These are phyloP conservation scores for Moricandia moricandioides DNA, from an alignment of 345 rosid genomes.

Conservation along the genomic window DNA sequence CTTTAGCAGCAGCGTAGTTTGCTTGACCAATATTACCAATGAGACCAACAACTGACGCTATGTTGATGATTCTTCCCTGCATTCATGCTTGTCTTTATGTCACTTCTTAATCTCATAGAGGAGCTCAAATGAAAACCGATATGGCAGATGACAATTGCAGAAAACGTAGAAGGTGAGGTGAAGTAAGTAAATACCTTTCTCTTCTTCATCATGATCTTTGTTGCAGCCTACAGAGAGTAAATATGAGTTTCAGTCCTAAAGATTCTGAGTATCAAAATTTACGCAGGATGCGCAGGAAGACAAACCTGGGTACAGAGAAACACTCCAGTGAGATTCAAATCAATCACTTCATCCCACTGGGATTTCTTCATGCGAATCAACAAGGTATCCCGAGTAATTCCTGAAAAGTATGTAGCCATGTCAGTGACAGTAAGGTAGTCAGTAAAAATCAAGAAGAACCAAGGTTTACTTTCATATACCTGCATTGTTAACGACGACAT, in stretches of 20 bases:
- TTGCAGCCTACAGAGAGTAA: constrained; percentile 73
- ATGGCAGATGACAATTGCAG: background rate
- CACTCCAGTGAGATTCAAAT: constrained; percentile 90
- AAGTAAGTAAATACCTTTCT: constrained; percentile 44
- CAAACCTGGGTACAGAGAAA: constrained; percentile 93
- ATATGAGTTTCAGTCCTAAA: constrained; percentile 12
- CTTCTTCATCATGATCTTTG: constrained; percentile 95
- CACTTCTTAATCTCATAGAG: background rate
- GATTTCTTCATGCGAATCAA: constrained; percentile 88
- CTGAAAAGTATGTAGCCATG: constrained; percentile 45
- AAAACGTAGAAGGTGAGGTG: background rate
- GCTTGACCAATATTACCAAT: constrained; percentile 96
- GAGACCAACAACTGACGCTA: constrained; percentile 93
- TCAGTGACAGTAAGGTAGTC: constrained; percentile 27
- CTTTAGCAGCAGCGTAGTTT: constrained; percentile 97
- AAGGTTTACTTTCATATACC: constrained; percentile 45
- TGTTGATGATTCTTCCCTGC: constrained; percentile 86
- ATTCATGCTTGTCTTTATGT: constrained; percentile 3
- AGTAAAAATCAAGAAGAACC: constrained; percentile 10
- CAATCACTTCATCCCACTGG: constrained; percentile 95
- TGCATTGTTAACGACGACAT: constrained; percentile 91
- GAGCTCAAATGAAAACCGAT: background rate
- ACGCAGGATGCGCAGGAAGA: constrained; percentile 11
- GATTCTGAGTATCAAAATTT: constrained; percentile 22
- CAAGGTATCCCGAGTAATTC: constrained; percentile 85